Percentiles rank a stretch among this genome's conserved stretches.
phyloP scores from a whole-genome alignment of 1,284 basidiomycete genomes.

The Fistulina hepatica region DNA sequence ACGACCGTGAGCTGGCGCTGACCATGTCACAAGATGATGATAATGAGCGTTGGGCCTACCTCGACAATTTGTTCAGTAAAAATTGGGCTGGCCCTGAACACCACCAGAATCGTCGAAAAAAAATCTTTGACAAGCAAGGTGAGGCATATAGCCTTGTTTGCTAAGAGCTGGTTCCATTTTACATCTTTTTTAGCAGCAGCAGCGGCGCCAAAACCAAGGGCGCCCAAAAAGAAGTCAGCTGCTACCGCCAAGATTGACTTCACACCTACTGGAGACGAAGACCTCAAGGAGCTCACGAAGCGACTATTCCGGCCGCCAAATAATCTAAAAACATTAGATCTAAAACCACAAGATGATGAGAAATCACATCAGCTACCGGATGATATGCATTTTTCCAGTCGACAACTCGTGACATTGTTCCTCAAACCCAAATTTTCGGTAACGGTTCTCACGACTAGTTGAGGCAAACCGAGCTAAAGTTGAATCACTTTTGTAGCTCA shows the following conservation, averaged over 20 bases:
- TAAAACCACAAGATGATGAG: constrained; percentile 42
- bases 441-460: constrained; percentile 20
- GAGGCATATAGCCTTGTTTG: background rate
- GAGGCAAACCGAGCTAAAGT: constrained; percentile 5
- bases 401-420: constrained; percentile 85
- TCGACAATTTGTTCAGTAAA: constrained; percentile 82
- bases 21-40: constrained; percentile 65
- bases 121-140: constrained; percentile 1
- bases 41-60: constrained; percentile 79
- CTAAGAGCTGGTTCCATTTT: constrained; percentile 1
- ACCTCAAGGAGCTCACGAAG: constrained; percentile 63
- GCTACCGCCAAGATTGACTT: constrained; percentile 91
- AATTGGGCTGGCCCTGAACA: constrained; percentile 99
- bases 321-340: constrained; percentile 32
- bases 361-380: constrained; percentile 83
- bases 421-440: constrained; percentile 93
- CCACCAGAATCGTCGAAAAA: too few species aligned
- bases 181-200: constrained; percentile 37
- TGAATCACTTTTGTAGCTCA: constrained; percentile 40
- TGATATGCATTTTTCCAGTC: constrained; percentile 94
- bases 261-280: constrained; percentile 45
- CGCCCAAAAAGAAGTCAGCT: constrained; percentile 74
- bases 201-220: constrained; percentile 35
- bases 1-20: constrained; percentile 65
- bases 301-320: constrained; percentile 71